phyloP scores from a whole-genome alignment of 495 filamentous ascomycete genomes.

The Astrothelium macrocarpum region DNA sequence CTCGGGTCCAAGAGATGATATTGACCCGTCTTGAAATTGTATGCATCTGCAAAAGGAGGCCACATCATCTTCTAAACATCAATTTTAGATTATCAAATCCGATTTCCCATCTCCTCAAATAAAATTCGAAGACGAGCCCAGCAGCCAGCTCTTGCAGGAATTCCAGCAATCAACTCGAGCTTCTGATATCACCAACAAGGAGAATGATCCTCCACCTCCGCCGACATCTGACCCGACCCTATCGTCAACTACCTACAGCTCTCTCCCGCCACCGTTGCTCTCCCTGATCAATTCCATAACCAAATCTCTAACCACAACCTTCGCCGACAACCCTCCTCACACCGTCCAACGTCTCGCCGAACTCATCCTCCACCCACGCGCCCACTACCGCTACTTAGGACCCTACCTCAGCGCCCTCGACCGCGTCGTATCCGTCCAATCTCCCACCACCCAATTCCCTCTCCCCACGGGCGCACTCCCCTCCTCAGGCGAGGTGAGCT shows the following conservation, averaged over 20 bases:
- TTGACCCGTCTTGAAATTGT: constrained; percentile 28
- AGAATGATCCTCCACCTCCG: constrained; percentile 45
- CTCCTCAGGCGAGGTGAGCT: constrained; percentile 26
- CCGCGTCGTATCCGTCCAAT: constrained; percentile 87
- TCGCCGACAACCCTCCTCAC: constrained; percentile 70
- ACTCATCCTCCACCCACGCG: constrained; percentile 66
- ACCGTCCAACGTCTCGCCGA: constrained; percentile 89
- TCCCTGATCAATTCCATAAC: constrained; percentile 57
- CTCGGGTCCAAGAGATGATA: constrained; percentile 26
- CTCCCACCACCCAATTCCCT: constrained; percentile 68
- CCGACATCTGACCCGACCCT: constrained; percentile 19
- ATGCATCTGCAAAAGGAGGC: neutral
- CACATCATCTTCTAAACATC: neutral
- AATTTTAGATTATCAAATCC: constrained; percentile 24
- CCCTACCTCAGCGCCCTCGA: constrained; percentile 86
- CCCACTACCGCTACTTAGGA: constrained; percentile 69
- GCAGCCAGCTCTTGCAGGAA: constrained; percentile 17
- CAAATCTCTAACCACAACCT: constrained; percentile 55
- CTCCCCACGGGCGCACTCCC: constrained; percentile 55
- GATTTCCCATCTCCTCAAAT: constrained; percentile 29
- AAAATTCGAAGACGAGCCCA: constrained; percentile 14
- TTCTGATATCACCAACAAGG: constrained; percentile 38
- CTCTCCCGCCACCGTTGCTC: constrained; percentile 54
- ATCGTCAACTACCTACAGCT: constrained; percentile 13
- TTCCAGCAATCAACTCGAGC: constrained; percentile 32